phyloP scores from a whole-genome alignment of 768 basidiomycete species.

The Galerina sulciceps region DNA sequence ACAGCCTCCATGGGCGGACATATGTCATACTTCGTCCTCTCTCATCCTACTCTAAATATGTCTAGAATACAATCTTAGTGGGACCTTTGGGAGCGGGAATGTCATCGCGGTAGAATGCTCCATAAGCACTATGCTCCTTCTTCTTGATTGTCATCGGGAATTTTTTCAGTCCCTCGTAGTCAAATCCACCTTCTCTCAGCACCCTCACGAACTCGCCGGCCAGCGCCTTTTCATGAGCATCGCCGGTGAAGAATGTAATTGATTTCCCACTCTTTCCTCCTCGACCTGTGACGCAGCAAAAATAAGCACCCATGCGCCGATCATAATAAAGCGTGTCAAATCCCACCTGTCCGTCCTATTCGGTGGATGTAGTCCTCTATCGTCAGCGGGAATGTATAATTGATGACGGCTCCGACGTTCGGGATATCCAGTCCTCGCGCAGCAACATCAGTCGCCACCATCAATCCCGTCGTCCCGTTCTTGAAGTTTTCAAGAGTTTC shows the following conservation, averaged over 20 bases:
- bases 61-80: slow-evolving; percentile 79
- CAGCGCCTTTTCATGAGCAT: slow-evolving; percentile 78
- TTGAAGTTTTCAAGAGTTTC: slow-evolving; percentile 88
- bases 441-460: slow-evolving; percentile 98
- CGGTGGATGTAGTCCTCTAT: slow-evolving; percentile 94
- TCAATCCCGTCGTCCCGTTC: slow-evolving; percentile 73
- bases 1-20: too few relatives aligned
- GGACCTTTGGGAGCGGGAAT: slow-evolving; percentile 62
- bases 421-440: slow-evolving; percentile 98
- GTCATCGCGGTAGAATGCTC: slow-evolving; percentile 81
- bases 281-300: slow-evolving; percentile 58
- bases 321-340: neutral
- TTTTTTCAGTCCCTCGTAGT: slow-evolving; percentile 74
- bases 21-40: neutral
- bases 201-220: slow-evolving; percentile 95
- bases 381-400: slow-evolving; percentile 97
- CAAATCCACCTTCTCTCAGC: slow-evolving; percentile 84
- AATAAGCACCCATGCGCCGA: slow-evolving; percentile 5
- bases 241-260: slow-evolving; percentile 97
- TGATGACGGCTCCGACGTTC: slow-evolving; percentile 91
- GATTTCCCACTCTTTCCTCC: slow-evolving; percentile 90
- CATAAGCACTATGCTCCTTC: slow-evolving; percentile 89
- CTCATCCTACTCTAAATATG: slow-evolving; percentile 12
- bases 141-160: slow-evolving; percentile 99
- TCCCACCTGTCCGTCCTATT: slow-evolving; percentile 83